Conservation (phyloP, 371 early-diverging fungal species). For the Mortierella sp. region DNA sequence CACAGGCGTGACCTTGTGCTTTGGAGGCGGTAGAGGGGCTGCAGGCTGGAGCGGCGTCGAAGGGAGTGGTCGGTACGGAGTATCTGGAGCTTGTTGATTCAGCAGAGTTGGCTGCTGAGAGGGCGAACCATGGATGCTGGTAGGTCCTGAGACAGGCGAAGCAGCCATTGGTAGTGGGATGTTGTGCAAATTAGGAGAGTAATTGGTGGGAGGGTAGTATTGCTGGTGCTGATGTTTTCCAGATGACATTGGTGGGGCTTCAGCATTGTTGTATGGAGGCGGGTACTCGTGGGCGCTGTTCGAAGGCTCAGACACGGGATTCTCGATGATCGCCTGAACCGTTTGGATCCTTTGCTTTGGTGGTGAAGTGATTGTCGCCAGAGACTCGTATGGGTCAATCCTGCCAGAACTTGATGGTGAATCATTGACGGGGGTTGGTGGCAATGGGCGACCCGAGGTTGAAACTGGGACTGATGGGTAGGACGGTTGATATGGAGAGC, state of each 20-base stretch:
- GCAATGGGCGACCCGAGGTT: slow-evolving; percentile 22
- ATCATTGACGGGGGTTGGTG: slow-evolving; percentile 26
- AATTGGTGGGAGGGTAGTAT: neutral
- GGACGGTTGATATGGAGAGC: neutral
- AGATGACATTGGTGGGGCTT: too few relatives aligned
- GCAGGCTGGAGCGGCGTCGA: slow-evolving; percentile 1
- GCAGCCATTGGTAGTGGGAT: slow-evolving; percentile 19
- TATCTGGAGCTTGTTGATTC: slow-evolving; percentile 6
- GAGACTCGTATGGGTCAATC: too few relatives aligned
- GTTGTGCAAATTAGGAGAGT: neutral
- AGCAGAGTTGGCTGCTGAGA: slow-evolving; percentile 4
- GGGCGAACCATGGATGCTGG: neutral
- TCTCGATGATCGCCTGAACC: slow-evolving; percentile 10
- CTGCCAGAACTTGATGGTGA: neutral
- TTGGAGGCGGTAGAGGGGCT: slow-evolving; percentile 33
- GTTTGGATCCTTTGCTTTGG: slow-evolving; percentile 14
- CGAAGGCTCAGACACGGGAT: too few relatives aligned
- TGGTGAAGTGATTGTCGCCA: neutral
- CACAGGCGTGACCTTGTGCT: slow-evolving; percentile 35
- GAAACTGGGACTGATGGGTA: neutral
- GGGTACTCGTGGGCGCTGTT: too few relatives aligned
- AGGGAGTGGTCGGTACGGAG: slow-evolving; percentile 10
- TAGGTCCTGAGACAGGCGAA: slow-evolving; percentile 3
- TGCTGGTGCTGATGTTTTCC: too few relatives aligned
- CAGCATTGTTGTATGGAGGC: too few relatives aligned